These are phyloP conservation scores for Leucaena leucocephala DNA, from an alignment of 306 rosid genomes.

Conservation along the genomic window DNA sequence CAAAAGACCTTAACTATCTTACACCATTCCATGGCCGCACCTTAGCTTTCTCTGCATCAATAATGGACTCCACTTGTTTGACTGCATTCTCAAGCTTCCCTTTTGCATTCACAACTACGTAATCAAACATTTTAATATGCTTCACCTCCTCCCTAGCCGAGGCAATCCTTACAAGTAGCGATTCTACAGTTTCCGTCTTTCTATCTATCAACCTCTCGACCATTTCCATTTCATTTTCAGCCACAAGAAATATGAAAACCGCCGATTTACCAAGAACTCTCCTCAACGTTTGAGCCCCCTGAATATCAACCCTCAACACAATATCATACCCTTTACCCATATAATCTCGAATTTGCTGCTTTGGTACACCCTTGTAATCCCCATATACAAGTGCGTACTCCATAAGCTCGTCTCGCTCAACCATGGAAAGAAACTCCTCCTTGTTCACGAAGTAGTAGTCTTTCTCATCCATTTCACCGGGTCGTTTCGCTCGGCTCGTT, in stretches of 20 bases:
- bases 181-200: constrained; percentile 77
- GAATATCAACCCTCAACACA: constrained; percentile 86
- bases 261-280: constrained; percentile 70
- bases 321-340: constrained; percentile 76
- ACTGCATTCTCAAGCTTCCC: constrained; percentile 87
- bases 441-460: constrained; percentile 77
- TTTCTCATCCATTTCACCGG: constrained; percentile 65
- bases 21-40: constrained; percentile 64
- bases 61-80: constrained; percentile 64
- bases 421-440: constrained; percentile 71
- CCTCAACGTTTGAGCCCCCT: constrained; percentile 85
- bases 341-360: constrained; percentile 75
- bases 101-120: constrained; percentile 82
- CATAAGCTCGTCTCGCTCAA: constrained; percentile 64
- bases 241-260: constrained; percentile 72
- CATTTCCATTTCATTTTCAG: constrained; percentile 77
- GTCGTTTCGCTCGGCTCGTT: constrained; percentile 69
- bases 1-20: constrained; percentile 36
- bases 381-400: constrained; percentile 93
- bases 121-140: constrained; percentile 74
- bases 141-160: constrained; percentile 92
- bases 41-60: constrained; percentile 93
- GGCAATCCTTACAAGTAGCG: constrained; percentile 74
- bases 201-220: constrained; percentile 87
- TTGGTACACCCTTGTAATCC: constrained; percentile 90